These are phyloP conservation scores for Metschnikowia proteae DNA, from an alignment of 805 yeast species.

Conservation along the genomic window DNA sequence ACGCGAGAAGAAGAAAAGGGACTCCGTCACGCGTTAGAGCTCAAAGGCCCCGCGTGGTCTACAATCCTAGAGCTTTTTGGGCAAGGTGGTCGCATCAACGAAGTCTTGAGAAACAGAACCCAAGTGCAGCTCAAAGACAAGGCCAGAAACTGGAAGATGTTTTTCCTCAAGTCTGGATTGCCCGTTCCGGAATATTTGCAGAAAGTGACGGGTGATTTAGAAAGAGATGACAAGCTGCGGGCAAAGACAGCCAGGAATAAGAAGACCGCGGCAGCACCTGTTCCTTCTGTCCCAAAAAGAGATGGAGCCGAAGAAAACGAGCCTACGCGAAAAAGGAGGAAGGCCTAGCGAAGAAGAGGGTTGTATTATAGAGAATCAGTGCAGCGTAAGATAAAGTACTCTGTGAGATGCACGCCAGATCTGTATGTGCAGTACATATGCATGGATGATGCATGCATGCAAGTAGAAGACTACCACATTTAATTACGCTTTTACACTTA, in stretches of 20 bases:
- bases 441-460: background rate
- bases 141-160: constrained; percentile 93
- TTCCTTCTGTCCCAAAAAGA: constrained; percentile 21
- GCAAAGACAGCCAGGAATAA: constrained; percentile 30
- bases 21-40: constrained; percentile 70
- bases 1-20: constrained; percentile 85
- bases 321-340: background rate
- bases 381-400: background rate
- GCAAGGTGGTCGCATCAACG: constrained; percentile 85
- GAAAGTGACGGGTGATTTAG: constrained; percentile 85
- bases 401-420: constrained; percentile 2
- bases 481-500: background rate
- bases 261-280: constrained; percentile 41
- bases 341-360: background rate
- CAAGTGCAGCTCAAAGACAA: constrained; percentile 94
- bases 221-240: constrained; percentile 46
- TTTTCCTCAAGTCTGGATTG: constrained; percentile 67
- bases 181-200: constrained; percentile 76
- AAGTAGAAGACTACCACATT: constrained; percentile 8
- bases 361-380: background rate
- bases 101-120: constrained; percentile 78
- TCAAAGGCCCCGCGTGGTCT: constrained; percentile 92
- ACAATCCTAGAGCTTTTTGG: constrained; percentile 88
- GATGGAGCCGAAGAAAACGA: constrained; percentile 3
- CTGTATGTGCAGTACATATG: constrained; percentile 1